These are phyloP conservation scores for Dictyostelium purpureum DNA, from an alignment of 78 protist genomes.

Conservation along the genomic window DNA sequence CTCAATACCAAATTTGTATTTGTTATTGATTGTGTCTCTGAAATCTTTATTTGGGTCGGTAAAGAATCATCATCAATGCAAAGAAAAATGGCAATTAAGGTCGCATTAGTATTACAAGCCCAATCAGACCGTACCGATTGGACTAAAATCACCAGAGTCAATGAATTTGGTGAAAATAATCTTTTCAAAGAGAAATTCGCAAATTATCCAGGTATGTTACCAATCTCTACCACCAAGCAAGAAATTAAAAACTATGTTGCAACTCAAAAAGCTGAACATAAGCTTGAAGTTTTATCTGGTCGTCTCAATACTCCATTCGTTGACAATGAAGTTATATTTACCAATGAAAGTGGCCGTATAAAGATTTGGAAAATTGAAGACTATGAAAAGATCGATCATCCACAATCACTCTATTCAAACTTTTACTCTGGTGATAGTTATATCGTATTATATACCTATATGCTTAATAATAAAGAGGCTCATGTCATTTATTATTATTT, in stretches of 20 bases:
- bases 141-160: conserved; percentile 36
- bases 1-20: conserved; percentile 63
- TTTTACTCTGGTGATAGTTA: conserved; percentile 74
- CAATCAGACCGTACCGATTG: conserved; percentile 33
- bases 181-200: conserved; percentile 82
- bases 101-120: conserved; percentile 39
- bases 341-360: conserved; percentile 13
- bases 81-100: conserved; percentile 70
- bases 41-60: conserved; percentile 81
- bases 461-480: conserved; percentile 66
- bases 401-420: conserved; percentile 16
- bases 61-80: conserved; percentile 69
- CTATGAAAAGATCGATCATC: conserved; percentile 74
- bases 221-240: conserved; percentile 63
- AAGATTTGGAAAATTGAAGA: conserved; percentile 79
- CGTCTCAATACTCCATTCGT: neutral
- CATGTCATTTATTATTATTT: conserved; percentile 79
- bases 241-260: conserved; percentile 50
- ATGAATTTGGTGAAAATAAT: conserved; percentile 77
- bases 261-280: conserved; percentile 29
- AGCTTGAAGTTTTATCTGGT: neutral
- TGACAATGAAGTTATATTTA: conserved; percentile 17
- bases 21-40: conserved; percentile 72
- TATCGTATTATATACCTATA: conserved; percentile 73
- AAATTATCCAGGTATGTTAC: conserved; percentile 80